Base-by-base conservation (phyloP, 2,329 filamentous ascomycete genomes). In the Fusarium palustre region DNA sequence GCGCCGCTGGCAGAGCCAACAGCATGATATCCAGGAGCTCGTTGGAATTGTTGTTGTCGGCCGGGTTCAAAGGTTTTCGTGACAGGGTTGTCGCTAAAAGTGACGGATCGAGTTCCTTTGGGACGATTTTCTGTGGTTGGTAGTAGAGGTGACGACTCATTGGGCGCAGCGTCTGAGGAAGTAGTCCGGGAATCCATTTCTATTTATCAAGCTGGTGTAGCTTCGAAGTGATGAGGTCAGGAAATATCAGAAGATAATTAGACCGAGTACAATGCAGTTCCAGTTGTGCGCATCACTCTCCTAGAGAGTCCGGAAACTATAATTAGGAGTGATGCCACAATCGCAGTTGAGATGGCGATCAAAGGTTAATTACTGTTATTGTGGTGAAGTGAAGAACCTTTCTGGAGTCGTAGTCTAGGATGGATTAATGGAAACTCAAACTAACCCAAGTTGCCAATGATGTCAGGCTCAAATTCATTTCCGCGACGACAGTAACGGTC, bases 11-110 rank as follows among this genome's bases (percentile, higher is more conserved):
- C 62, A 64, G 70, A 73, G 68, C 45, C 73, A 64, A 56, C 41
- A 39, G 49, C 64, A 66, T 75, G 69, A 55, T 73, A 61, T 11
- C 68, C 83, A 57, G 79, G 80, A 24, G 79, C 31, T 59, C 72
- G 70, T 41, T 69, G 28, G 43, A 69, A 67, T 28, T 63, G 64
- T 69, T 70, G 64, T 56, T 69, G 70, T 47, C 70, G 68, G 20
- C 84, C 83, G 22, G 85, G 83, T 70, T 87, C 86, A 73, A 90
- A 86, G 20, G 87, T 89, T 66, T 85, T 84, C n/a, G 86, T 84
- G 46, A 89, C 85, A 38, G 88, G 87, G 67, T 90, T 89, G 7
- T 91, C 86, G 76, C 92, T 92, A 83, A 95, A 94, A 16, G 91
- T 94, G 74, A 95, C 92, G 72, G 84, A 92, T 69, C 91, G 87